These are phyloP conservation scores for Brettanomyces bruxellensis DNA, from an alignment of 805 yeast genomes.

Conservation along the genomic window DNA sequence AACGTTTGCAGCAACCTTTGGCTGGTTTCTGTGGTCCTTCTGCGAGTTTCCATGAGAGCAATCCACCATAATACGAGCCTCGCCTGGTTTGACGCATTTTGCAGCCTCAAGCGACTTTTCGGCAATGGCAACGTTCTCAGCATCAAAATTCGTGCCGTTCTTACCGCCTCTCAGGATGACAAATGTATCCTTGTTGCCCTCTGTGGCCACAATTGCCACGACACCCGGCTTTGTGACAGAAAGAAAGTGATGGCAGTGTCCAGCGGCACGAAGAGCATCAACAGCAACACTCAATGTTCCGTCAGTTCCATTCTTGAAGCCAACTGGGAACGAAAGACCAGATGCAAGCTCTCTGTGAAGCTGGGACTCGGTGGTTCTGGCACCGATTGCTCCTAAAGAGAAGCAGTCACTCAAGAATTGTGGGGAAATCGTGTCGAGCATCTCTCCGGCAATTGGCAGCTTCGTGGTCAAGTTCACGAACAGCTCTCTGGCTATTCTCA, in stretches of 20 bases:
- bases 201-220: conserved; percentile 92
- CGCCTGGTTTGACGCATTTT: conserved; percentile 25
- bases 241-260: conserved; percentile 89
- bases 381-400: conserved; percentile 97
- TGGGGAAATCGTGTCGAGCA: conserved; percentile 96
- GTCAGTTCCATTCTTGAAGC: conserved; percentile 97
- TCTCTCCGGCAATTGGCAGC: conserved; percentile 93
- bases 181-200: conserved; percentile 86
- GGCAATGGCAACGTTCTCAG: conserved; percentile 59
- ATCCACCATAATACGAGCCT: conserved; percentile 83
- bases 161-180: conserved; percentile 95
- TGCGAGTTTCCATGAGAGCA: conserved; percentile 96
- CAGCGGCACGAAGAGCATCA: conserved; percentile 89
- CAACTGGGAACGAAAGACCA: conserved; percentile 95
- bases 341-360: conserved; percentile 95
- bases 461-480: conserved; percentile 74
- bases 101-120: conserved; percentile 48
- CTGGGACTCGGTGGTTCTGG: conserved; percentile 97
- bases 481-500: conserved; percentile 79
- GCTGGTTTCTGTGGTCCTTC: conserved; percentile 89
- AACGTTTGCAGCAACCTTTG: conserved; percentile 70
- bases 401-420: conserved; percentile 89
- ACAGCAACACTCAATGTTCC: conserved; percentile 91
- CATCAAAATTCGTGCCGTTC: conserved; percentile 83
- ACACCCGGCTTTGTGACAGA: conserved; percentile 94